A percentile compares a stretch with the other conserved stretches of the same genome.
Conservation (phyloP, 2,329 filamentous ascomycete genomes). For the Xylariaceae sp. region DNA sequence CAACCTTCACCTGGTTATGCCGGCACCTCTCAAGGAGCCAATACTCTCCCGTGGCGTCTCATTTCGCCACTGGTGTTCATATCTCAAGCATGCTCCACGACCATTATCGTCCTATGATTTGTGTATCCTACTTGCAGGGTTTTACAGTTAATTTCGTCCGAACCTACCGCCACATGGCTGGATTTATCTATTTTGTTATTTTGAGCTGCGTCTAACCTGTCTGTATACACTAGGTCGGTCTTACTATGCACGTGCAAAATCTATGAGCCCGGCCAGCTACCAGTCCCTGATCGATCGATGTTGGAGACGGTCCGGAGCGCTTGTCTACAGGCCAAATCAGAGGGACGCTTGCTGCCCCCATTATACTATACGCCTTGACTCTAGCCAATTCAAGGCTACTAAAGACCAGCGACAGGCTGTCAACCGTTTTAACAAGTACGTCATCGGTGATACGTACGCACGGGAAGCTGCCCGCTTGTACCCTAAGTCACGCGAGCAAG, state of each 20-base stretch:
- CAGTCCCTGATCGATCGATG: constrained; percentile 73
- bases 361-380: constrained; percentile 78
- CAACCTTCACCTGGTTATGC: constrained; percentile 40
- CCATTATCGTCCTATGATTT: constrained; percentile 18
- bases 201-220: constrained; percentile 34
- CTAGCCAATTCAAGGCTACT: constrained; percentile 63
- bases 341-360: constrained; percentile 86
- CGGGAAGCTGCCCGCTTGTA: constrained; percentile 65
- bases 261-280: constrained; percentile 68
- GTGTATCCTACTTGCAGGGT: constrained; percentile 20
- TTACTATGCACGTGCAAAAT: constrained; percentile 68
- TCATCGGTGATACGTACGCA: constrained; percentile 69
- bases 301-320: constrained; percentile 73
- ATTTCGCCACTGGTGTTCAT: constrained; percentile 9
- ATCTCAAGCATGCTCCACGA: constrained; percentile 18
- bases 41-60: constrained; percentile 5
- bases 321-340: constrained; percentile 80
- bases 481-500: constrained; percentile 69
- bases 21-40: constrained; percentile 12
- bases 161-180: constrained; percentile 17
- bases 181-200: constrained; percentile 25
- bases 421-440: constrained; percentile 74
- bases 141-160: constrained; percentile 14
- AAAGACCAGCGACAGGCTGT: constrained; percentile 75
- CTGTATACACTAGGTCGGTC: constrained; percentile 60